These are phyloP conservation scores for Verticillium klebahnii DNA, from an alignment of 2,329 filamentous ascomycete species.

Conservation along the genomic window DNA sequence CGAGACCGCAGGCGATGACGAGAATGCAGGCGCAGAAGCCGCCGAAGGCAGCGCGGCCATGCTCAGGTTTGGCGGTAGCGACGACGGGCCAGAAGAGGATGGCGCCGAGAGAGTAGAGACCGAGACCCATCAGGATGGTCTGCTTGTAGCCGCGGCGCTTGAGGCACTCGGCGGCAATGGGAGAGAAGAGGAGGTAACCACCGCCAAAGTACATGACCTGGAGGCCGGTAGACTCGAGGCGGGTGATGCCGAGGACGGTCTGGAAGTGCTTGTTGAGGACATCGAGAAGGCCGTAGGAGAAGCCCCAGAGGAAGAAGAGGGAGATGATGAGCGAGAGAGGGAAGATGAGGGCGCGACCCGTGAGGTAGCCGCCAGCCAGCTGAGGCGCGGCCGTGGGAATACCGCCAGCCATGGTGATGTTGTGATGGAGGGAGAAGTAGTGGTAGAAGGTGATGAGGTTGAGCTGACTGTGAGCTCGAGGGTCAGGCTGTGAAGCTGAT, in stretches of 20 bases:
- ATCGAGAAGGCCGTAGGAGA: slow-evolving; percentile 14
- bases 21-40: slow-evolving; percentile 72
- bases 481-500: neutral
- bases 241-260: slow-evolving; percentile 37
- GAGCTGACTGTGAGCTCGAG: neutral
- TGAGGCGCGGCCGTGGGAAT: slow-evolving; percentile 28
- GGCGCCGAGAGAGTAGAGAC: slow-evolving; percentile 61
- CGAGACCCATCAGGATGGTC: slow-evolving; percentile 50
- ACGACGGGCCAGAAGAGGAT: slow-evolving; percentile 47
- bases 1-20: slow-evolving; percentile 68
- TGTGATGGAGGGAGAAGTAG: neutral
- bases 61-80: slow-evolving; percentile 43
- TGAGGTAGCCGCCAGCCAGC: slow-evolving; percentile 31
- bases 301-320: slow-evolving; percentile 14
- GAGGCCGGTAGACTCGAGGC: slow-evolving; percentile 33
- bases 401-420: slow-evolving; percentile 31
- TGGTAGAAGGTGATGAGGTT: neutral
- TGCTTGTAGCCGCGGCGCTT: slow-evolving; percentile 37
- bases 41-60: slow-evolving; percentile 48
- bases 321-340: slow-evolving; percentile 43
- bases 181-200: slow-evolving; percentile 34
- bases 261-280: slow-evolving; percentile 45
- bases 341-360: slow-evolving; percentile 35
- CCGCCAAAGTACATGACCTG: slow-evolving; percentile 36
- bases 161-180: slow-evolving; percentile 33